Evolutionary conservation across 2,329 filamentous ascomycete genomes (phyloP).

Genomic region (Neopestalotiopsis sp.): DNA sequence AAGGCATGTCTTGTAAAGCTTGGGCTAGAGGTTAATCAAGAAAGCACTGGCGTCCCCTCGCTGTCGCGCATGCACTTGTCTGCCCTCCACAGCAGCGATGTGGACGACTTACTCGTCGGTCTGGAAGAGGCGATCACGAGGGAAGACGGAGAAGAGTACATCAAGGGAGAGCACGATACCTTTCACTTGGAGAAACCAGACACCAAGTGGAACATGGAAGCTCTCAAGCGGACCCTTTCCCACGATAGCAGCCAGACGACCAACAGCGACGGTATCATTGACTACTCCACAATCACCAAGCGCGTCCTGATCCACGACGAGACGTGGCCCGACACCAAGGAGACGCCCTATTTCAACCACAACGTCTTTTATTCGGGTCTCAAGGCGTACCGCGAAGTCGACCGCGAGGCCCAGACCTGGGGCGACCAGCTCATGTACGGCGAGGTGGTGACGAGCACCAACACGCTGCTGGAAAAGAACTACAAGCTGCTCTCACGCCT

Average conservation of each 20-base stretch:
- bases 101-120: slow-evolving; percentile 70
- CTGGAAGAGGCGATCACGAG: slow-evolving; percentile 72
- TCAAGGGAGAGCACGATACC: slow-evolving; percentile 81
- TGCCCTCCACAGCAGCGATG: slow-evolving; percentile 66
- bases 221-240: slow-evolving; percentile 59
- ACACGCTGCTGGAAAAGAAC: slow-evolving; percentile 92
- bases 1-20: slow-evolving; percentile 81
- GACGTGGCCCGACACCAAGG: slow-evolving; percentile 69
- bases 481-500: slow-evolving; percentile 75
- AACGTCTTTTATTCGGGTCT: slow-evolving; percentile 77
- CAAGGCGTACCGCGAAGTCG: slow-evolving; percentile 65
- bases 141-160: slow-evolving; percentile 71
- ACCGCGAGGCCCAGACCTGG: slow-evolving; percentile 67
- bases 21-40: slow-evolving; percentile 77
- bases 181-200: slow-evolving; percentile 77
- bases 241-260: slow-evolving; percentile 26
- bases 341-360: slow-evolving; percentile 89
- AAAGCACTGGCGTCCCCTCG: slow-evolving; percentile 73
- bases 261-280: slow-evolving; percentile 63
- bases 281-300: slow-evolving; percentile 78
- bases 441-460: slow-evolving; percentile 92
- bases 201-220: slow-evolving; percentile 63
- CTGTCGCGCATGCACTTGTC: slow-evolving; percentile 86
- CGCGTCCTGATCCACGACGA: slow-evolving; percentile 75
- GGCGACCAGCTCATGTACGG: slow-evolving; percentile 83